These are phyloP conservation scores for Nemania diffusa DNA, from an alignment of 2,329 filamentous ascomycete species.

Conservation along the genomic window DNA sequence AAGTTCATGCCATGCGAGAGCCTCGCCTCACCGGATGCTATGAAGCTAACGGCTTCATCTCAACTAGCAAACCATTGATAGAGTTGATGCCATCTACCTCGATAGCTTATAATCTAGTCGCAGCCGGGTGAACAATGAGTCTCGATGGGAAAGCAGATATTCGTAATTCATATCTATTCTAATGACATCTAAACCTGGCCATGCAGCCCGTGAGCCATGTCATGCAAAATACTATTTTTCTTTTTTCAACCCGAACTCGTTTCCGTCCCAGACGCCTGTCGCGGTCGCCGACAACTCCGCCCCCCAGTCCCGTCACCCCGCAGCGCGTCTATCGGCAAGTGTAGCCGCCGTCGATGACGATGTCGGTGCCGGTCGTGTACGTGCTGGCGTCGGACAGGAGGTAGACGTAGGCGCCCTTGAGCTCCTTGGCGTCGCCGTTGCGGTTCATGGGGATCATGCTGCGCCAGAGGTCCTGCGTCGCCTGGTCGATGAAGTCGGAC, in stretches of 20 bases:
- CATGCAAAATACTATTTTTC: too few species aligned
- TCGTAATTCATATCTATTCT: conserved; percentile 14
- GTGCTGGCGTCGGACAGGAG: conserved; percentile 78
- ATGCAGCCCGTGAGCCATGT: not conserved
- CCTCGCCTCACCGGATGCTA: too few species aligned
- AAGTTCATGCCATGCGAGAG: too few species aligned
- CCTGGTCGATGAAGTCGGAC: conserved; percentile 56
- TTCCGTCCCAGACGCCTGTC: conserved; percentile 26
- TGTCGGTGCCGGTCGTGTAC: conserved; percentile 78
- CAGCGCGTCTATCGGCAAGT: conserved; percentile 39
- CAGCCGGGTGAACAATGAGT: too few species aligned
- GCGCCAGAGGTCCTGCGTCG: conserved; percentile 49
- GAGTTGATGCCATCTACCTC: too few species aligned
- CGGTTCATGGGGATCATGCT: conserved; percentile 55
- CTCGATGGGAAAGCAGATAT: not conserved
- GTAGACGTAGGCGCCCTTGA: conserved; percentile 80
- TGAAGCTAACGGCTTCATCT: too few species aligned
- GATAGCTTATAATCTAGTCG: too few species aligned
- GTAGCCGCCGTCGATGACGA: conserved; percentile 79
- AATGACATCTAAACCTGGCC: conserved; percentile 13
- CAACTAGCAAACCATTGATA: too few species aligned
- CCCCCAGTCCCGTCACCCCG: conserved; percentile 13
- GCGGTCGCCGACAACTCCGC: not conserved
- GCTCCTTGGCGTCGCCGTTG: conserved; percentile 71
- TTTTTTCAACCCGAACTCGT: too few species aligned